These are phyloP conservation scores for Sechiopsis laciniata DNA, from an alignment of 306 rosid genomes.

Conservation along the genomic window DNA sequence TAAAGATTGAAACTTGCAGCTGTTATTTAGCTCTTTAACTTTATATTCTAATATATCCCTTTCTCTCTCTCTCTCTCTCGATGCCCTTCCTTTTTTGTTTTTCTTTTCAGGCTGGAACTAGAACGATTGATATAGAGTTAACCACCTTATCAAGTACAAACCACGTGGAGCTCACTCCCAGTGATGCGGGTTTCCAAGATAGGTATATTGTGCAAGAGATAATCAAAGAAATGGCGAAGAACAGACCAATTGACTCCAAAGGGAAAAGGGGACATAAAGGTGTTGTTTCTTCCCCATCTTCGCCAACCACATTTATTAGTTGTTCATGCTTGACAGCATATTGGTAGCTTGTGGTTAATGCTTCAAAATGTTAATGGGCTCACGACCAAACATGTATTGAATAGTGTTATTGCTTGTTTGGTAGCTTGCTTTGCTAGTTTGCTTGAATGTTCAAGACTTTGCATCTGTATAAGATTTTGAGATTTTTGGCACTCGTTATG, in stretches of 20 bases:
- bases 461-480: not conserved
- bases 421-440: not conserved
- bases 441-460: not conserved
- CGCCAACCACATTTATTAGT: conserved; percentile 6
- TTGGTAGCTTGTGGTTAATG: not conserved
- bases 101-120: no score
- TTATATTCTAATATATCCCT: not conserved
- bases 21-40: no score
- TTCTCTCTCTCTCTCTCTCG: conserved; percentile 5
- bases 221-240: conserved; percentile 90
- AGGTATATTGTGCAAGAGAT: conserved; percentile 87
- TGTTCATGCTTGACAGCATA: not conserved
- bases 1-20: not conserved
- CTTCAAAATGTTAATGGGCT: not conserved
- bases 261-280: conserved; percentile 84
- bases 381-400: not conserved
- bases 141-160: conserved; percentile 79
- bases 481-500: not conserved
- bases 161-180: conserved; percentile 81
- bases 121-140: conserved; percentile 82
- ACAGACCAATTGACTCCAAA: conserved; percentile 75
- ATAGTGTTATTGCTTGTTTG: not conserved
- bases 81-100: not conserved
- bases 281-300: conserved; percentile 27
- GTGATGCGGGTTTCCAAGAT: conserved; percentile 96